Evolutionary conservation across 78 protist species (phyloP).

Genomic region (Trichosphaerium sp.): DNA sequence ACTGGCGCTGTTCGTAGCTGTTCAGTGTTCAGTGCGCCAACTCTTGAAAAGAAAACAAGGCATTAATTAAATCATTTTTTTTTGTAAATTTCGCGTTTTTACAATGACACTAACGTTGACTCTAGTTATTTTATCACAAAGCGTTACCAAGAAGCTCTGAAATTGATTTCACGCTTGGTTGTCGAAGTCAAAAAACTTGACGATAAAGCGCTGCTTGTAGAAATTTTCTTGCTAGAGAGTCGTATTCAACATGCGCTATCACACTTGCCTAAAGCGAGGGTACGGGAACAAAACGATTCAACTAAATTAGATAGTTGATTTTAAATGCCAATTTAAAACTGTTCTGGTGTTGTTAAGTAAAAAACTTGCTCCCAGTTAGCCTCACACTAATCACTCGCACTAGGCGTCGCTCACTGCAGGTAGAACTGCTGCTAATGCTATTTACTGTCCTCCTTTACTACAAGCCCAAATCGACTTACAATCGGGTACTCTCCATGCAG

Average conservation of each 20-base stretch:
- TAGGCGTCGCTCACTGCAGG: slow-evolving; percentile 80
- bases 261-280: slow-evolving; percentile 70
- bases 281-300: not conserved
- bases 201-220: slow-evolving; percentile 92
- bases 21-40: not conserved
- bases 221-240: slow-evolving; percentile 83
- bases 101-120: not conserved
- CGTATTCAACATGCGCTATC: slow-evolving; percentile 65
- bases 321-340: not conserved
- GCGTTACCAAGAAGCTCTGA: slow-evolving; percentile 57
- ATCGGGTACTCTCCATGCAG: slow-evolving; percentile 87
- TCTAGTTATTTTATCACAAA: not conserved
- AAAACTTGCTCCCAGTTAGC: no score
- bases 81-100: not conserved
- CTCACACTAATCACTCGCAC: slow-evolving; percentile 11
- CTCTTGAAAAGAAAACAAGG: not conserved
- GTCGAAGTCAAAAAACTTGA: slow-evolving; percentile 88
- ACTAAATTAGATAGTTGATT: not conserved
- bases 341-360: not conserved
- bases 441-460: slow-evolving; percentile 90
- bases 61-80: not conserved
- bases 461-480: slow-evolving; percentile 87
- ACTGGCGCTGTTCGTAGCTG: not conserved
- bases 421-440: slow-evolving; percentile 91
- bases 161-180: slow-evolving; percentile 47